phyloP scores from a whole-genome alignment of 1,284 basidiomycete genomes.

The Fomitiporia mediterranea region DNA sequence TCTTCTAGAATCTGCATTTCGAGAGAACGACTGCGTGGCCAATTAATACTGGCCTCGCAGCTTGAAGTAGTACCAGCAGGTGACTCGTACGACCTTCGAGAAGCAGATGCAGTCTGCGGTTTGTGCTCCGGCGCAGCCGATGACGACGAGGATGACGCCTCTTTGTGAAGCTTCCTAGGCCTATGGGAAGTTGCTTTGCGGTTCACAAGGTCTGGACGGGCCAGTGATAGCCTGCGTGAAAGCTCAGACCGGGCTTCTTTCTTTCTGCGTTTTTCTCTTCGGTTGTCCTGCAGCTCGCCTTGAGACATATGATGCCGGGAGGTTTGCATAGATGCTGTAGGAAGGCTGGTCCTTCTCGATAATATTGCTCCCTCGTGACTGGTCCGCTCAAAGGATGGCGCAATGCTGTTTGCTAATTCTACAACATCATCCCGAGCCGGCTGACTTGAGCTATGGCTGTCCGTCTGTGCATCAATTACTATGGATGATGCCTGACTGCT shows the following conservation, averaged over 20 bases:
- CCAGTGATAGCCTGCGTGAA: conserved; percentile 8
- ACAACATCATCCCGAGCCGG: background rate
- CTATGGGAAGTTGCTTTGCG: background rate
- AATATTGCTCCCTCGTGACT: too few relatives aligned
- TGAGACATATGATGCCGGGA: background rate
- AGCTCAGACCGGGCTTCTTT: conserved; percentile 2
- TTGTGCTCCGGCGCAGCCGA: background rate
- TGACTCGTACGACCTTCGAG: background rate
- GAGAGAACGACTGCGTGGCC: conserved; percentile 9
- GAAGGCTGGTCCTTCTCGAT: too few relatives aligned
- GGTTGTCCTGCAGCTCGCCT: background rate
- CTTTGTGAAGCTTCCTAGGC: background rate
- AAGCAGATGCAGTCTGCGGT: background rate
- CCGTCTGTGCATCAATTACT: background rate
- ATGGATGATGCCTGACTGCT: background rate
- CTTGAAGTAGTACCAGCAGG: background rate
- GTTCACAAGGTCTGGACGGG: conserved; percentile 17
- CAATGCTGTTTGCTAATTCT: background rate
- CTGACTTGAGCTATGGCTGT: background rate
- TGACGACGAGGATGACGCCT: conserved; percentile 1
- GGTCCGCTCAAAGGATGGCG: too few relatives aligned
- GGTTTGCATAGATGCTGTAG: background rate
- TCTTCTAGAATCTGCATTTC: conserved; percentile 13
- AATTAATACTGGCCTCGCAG: background rate
- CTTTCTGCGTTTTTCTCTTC: conserved; percentile 3